Base-by-base conservation (phyloP, 2,329 filamentous ascomycete genomes). In the Phaeoacremonium minimum region DNA sequence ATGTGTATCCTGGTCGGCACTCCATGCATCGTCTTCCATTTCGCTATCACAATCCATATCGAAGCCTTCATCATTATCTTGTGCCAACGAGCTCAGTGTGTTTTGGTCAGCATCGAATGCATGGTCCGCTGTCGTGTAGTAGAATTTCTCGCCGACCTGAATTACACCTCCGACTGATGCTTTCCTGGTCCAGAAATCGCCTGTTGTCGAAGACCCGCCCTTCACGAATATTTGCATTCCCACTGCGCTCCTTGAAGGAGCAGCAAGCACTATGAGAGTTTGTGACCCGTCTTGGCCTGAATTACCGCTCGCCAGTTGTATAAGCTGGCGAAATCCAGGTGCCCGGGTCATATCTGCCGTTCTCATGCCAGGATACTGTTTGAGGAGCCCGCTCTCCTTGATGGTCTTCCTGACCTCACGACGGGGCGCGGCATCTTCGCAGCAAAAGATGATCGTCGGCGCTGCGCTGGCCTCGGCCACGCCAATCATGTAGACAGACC, bases 131-230 rank as follows among this genome's bases (percentile, higher is more conserved):
- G 32, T 39, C 12, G 28, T 35, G 15, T 39, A 36, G 6, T 30
- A 39, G 15, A 12, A 35, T 2, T 17, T 7, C 4, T 29, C 16
- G 9, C 29, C 18, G 4, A 39, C 12, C n/a, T 13, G 18, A 15
- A 39, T 17, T 15, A 39, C 37, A 8, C 37, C 37, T 4, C 37
- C 37, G n/a, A 39, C 30, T 4, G 37, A 35, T 20, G 37, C 37
- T 28, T 4, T 26, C 5, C 20, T 19, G 16, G 15, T 6, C 2
- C 11, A n/a, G 8, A n/a, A n/a, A n/a, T n/a, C n/a, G n/a, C n/a
- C n/a, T n/a, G n/a, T n/a, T n/a, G n/a, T n/a, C n/a, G n/a, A n/a
- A n/a, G n/a, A n/a, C n/a, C n/a, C n/a, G n/a, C n/a, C n/a, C n/a
- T 11, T n/a, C 7, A 35, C 3, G 4, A 35, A 28, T 20, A 38